Conservation (phyloP, 306 rosid genomes). For the Nissolia schottii region DNA sequence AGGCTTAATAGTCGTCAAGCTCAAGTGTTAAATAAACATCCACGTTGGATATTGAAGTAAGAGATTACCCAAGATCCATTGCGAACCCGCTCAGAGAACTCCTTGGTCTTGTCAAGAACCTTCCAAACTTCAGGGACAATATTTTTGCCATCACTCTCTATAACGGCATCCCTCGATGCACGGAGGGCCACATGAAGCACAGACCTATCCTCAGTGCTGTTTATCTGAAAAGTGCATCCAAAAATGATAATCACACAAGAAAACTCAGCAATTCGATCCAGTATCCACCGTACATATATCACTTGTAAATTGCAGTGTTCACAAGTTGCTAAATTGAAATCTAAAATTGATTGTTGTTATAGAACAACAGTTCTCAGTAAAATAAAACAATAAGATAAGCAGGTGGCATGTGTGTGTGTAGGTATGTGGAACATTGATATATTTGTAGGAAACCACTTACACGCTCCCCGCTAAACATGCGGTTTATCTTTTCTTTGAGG, state of each 20-base stretch:
- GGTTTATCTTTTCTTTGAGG: slow-evolving; percentile 55
- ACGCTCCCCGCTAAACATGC: slow-evolving; percentile 65
- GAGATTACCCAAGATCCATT: slow-evolving; percentile 85
- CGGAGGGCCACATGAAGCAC: slow-evolving; percentile 93
- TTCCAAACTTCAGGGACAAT: slow-evolving; percentile 86
- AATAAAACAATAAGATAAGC: no score
- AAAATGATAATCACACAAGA: background rate
- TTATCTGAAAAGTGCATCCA: slow-evolving; percentile 48
- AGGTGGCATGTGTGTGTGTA: background rate
- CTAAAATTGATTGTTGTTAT: background rate
- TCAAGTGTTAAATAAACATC: background rate
- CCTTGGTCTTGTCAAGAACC: slow-evolving; percentile 74
- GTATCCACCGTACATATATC: background rate
- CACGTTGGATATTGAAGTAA: background rate
- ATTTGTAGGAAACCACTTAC: slow-evolving; percentile 34
- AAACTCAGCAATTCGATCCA: background rate
- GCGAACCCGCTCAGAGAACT: slow-evolving; percentile 68
- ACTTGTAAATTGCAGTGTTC: background rate
- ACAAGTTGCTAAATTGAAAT: background rate
- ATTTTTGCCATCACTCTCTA: slow-evolving; percentile 70
- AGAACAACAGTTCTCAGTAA: background rate
- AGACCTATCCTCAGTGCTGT: slow-evolving; percentile 77
- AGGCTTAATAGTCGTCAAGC: background rate
- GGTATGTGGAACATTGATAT: background rate
- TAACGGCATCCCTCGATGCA: slow-evolving; percentile 60